Percentiles rank a stretch among this genome's conserved stretches.
These are phyloP conservation scores for Mycogone perniciosa DNA, from an alignment of 2,329 filamentous ascomycete genomes.

Conservation along the genomic window DNA sequence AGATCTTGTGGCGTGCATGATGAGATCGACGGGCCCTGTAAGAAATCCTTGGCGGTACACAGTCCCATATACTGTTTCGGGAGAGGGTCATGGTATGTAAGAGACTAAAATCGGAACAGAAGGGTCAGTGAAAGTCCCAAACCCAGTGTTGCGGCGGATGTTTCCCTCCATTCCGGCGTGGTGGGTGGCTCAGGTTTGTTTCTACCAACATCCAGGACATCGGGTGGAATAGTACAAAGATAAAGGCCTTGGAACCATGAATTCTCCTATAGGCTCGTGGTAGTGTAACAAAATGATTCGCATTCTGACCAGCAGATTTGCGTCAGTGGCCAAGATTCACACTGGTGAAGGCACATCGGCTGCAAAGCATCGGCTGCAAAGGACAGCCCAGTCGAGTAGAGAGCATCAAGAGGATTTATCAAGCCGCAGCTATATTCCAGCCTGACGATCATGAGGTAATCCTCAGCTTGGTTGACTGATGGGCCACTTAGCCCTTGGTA, in stretches of 20 bases:
- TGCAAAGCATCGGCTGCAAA: too few relatives aligned
- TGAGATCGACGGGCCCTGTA: constrained; percentile 6
- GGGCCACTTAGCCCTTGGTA: too few relatives aligned
- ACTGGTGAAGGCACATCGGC: too few relatives aligned
- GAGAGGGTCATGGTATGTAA: too few relatives aligned
- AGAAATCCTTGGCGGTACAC: background rate
- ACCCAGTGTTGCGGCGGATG: background rate
- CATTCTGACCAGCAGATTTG: background rate
- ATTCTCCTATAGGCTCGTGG: background rate
- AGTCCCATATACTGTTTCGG: background rate
- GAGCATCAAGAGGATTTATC: too few relatives aligned
- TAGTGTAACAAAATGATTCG: background rate
- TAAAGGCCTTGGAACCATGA: background rate
- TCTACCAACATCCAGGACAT: background rate
- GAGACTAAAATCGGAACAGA: too few relatives aligned
- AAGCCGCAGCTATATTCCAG: background rate
- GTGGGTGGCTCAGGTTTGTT: background rate
- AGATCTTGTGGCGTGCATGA: background rate
- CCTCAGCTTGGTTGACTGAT: too few relatives aligned
- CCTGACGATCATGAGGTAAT: background rate
- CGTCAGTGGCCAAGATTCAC: too few relatives aligned
- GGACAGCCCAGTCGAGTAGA: too few relatives aligned
- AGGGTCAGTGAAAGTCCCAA: too few relatives aligned
- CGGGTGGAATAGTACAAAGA: background rate
- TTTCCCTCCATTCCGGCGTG: background rate